phyloP scores from a whole-genome alignment of 305 asterid species.

The Fraxinus greggii region DNA sequence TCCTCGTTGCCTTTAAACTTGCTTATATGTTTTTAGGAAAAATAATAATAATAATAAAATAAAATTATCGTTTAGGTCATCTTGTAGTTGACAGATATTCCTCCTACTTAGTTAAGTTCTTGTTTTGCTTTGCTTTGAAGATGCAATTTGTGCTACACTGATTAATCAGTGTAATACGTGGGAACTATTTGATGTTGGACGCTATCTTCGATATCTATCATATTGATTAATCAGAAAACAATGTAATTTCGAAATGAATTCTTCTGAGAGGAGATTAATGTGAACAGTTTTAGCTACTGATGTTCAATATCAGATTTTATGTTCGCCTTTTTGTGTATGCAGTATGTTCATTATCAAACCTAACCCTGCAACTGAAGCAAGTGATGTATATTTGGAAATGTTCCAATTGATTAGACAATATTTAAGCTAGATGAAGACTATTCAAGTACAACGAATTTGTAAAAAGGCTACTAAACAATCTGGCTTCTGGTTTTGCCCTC shows the following conservation, averaged over 20 bases:
- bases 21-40: background rate
- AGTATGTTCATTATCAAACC: background rate
- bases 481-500: background rate
- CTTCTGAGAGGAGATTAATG: background rate
- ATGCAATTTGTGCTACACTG: background rate
- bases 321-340: background rate
- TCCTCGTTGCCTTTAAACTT: background rate
- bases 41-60: too few relatives aligned
- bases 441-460: background rate
- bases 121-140: background rate
- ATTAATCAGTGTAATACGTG: background rate
- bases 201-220: background rate
- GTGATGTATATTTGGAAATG: background rate
- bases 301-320: background rate
- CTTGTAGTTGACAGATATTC: background rate
- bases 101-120: background rate
- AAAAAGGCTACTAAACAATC: background rate
- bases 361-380: too few relatives aligned
- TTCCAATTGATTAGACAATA: background rate
- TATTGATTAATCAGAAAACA: background rate
- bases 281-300: background rate
- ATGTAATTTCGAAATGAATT: background rate
- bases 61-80: background rate
- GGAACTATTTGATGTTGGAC: background rate
- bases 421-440: background rate